These are phyloP conservation scores for Sodiomyces alkalinus DNA, from an alignment of 2,329 filamentous ascomycete species.

Conservation along the genomic window DNA sequence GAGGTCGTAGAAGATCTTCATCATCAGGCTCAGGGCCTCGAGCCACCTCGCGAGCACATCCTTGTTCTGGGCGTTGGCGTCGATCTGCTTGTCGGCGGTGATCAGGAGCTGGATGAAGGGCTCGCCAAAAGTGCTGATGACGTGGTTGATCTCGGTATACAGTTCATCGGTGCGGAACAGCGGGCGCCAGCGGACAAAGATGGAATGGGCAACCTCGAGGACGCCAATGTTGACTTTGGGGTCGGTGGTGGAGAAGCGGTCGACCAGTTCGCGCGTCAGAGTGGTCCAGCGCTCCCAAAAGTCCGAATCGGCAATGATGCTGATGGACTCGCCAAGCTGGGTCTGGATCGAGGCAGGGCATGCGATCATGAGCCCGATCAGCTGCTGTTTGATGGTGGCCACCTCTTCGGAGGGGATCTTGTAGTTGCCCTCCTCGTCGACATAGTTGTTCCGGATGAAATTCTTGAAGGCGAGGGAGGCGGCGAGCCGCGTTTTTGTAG, in stretches of 20 bases:
- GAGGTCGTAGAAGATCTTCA: conserved; percentile 90
- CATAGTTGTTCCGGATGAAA: conserved; percentile 89
- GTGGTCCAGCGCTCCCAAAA: conserved; percentile 96
- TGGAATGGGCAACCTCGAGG: conserved; percentile 92
- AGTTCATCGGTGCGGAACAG: conserved; percentile 86
- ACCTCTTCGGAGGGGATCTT: conserved; percentile 76
- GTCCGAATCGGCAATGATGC: conserved; percentile 93
- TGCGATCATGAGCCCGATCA: conserved; percentile 92
- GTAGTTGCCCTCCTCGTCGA: conserved; percentile 88
- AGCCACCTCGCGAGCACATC: conserved; percentile 63
- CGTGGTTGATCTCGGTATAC: conserved; percentile 93
- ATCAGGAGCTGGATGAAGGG: conserved; percentile 72
- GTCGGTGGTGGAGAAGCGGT: conserved; percentile 68
- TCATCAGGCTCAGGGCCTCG: conserved; percentile 69
- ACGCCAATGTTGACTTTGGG: conserved; percentile 83
- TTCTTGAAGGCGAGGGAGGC: conserved; percentile 97
- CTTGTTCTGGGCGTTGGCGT: conserved; percentile 62
- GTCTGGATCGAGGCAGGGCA: conserved; percentile 78
- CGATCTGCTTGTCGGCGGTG: conserved; percentile 57
- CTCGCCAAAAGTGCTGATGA: conserved; percentile 67
- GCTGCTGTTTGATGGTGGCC: conserved; percentile 77
- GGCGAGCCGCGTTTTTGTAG: conserved; percentile 67
- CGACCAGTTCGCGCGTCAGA: conserved; percentile 82
- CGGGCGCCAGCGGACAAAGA: conserved; percentile 91
- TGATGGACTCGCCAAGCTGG: conserved; percentile 92